phyloP scores from a whole-genome alignment of 352 stramenopile genomes.

The Phytophthora hybrid region DNA sequence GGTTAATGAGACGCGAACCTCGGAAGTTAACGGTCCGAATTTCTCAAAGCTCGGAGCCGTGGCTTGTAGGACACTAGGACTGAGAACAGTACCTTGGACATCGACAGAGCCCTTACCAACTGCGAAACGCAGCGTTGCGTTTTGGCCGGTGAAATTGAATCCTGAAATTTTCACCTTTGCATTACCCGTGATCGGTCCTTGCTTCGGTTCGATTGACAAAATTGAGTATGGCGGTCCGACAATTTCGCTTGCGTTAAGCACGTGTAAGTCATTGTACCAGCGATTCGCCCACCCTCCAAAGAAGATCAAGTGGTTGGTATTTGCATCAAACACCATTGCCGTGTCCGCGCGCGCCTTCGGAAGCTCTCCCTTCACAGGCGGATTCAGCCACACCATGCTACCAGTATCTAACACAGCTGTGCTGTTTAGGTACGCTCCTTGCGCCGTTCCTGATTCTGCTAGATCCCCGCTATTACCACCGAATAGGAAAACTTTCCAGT shows the following conservation, averaged over 20 bases:
- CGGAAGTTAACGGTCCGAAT: slow-evolving; percentile 87
- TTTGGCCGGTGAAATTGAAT: slow-evolving; percentile 93
- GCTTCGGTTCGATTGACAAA: slow-evolving; percentile 88
- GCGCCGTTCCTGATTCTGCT: slow-evolving; percentile 81
- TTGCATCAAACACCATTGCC: slow-evolving; percentile 93
- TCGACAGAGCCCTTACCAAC: slow-evolving; percentile 95
- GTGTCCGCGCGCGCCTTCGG: slow-evolving; percentile 93
- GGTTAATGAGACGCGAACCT: slow-evolving; percentile 92
- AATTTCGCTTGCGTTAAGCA: slow-evolving; percentile 95
- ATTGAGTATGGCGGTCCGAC: slow-evolving; percentile 97
- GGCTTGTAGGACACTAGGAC: slow-evolving; percentile 88
- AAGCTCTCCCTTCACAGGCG: slow-evolving; percentile 73
- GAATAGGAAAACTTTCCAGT: slow-evolving; percentile 99
- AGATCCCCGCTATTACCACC: slow-evolving; percentile 96
- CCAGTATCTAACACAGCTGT: slow-evolving; percentile 94
- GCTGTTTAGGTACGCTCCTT: slow-evolving; percentile 92
- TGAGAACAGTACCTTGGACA: slow-evolving; percentile 88
- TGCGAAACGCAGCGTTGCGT: slow-evolving; percentile 92
- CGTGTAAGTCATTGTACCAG: slow-evolving; percentile 94
- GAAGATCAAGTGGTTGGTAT: slow-evolving; percentile 91
- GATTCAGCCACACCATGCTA: slow-evolving; percentile 76
- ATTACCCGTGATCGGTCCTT: slow-evolving; percentile 95
- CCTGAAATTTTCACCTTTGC: slow-evolving; percentile 91
- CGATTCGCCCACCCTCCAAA: slow-evolving; percentile 97
- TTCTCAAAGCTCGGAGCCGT: slow-evolving; percentile 95